Conservation (phyloP, 2,329 filamentous ascomycete genomes). For the Hypomyces perniciosus region DNA sequence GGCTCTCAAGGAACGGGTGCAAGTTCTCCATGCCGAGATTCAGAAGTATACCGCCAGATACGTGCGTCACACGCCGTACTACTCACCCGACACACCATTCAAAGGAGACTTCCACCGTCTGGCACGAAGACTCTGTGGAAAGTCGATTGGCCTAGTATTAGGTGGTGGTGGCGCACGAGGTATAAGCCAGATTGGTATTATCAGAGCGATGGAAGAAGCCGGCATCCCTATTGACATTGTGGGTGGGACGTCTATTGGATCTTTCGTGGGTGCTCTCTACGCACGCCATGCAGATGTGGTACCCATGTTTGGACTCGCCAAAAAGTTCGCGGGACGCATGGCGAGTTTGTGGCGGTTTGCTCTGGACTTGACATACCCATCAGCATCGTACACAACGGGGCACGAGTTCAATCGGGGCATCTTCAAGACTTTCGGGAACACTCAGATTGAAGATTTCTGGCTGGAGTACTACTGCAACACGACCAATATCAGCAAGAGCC, state of each 20-base stretch:
- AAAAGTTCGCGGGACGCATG: conserved; percentile 99
- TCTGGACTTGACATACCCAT: conserved; percentile 90
- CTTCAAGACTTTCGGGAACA: conserved; percentile 96
- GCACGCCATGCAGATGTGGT: conserved; percentile 95
- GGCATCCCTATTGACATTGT: conserved; percentile 94
- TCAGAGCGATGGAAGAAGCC: conserved; percentile 89
- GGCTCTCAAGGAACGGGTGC: conserved; percentile 84
- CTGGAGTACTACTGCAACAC: conserved; percentile 99
- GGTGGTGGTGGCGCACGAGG: conserved; percentile 90
- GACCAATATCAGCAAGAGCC: conserved; percentile 93
- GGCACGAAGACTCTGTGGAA: conserved; percentile 82
- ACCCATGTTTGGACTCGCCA: conserved; percentile 91
- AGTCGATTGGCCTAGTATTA: conserved; percentile 88
- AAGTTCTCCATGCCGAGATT: conserved; percentile 92
- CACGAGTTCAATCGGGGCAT: conserved; percentile 99
- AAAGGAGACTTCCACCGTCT: conserved; percentile 96
- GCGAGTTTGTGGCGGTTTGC: conserved; percentile 98
- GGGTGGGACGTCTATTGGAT: conserved; percentile 91
- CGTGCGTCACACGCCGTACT: conserved; percentile 80
- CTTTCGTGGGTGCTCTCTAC: conserved; percentile 92
- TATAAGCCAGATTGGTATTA: conserved; percentile 88
- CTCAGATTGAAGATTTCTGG: conserved; percentile 99
- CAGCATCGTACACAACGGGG: conserved; percentile 93
- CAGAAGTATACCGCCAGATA: conserved; percentile 96
- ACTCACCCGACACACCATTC: conserved; percentile 84